A percentile compares a stretch with the other conserved stretches of the same genome.
Conservation (phyloP, 768 basidiomycete species). For the Agaricus subrufescens region DNA sequence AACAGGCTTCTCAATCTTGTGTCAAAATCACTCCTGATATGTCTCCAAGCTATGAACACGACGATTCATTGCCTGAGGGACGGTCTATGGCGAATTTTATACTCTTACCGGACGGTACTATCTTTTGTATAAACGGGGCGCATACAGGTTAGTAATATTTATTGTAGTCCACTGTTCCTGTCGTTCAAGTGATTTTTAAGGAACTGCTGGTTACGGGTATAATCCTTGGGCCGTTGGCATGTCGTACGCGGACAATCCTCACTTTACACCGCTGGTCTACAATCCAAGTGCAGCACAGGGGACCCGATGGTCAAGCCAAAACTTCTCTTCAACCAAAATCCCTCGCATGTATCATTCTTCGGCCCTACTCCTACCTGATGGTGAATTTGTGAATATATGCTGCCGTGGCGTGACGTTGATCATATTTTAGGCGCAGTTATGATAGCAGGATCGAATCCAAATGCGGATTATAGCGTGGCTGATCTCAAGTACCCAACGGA, state of each 20-base stretch:
- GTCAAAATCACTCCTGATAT: slow-evolving; percentile 74
- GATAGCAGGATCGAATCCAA: slow-evolving; percentile 80
- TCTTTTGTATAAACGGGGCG: slow-evolving; percentile 68
- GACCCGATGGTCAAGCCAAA: slow-evolving; percentile 56
- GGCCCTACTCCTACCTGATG: slow-evolving; percentile 59
- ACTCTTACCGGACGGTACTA: slow-evolving; percentile 60
- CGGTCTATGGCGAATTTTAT: slow-evolving; percentile 73
- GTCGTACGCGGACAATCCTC: slow-evolving; percentile 66
- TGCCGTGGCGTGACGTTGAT: slow-evolving; percentile 21
- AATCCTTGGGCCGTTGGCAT: slow-evolving; percentile 46
- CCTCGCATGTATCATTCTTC: slow-evolving; percentile 79
- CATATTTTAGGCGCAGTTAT: slow-evolving; percentile 51
- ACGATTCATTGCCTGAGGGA: slow-evolving; percentile 61
- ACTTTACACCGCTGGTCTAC: slow-evolving; percentile 66
- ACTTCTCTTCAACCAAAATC: slow-evolving; percentile 48
- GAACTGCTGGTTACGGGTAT: slow-evolving; percentile 65
- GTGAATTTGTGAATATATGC: background rate
- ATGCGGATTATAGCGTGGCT: slow-evolving; percentile 53
- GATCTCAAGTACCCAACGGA: slow-evolving; percentile 60
- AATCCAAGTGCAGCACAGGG: slow-evolving; percentile 62
- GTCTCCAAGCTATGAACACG: slow-evolving; percentile 49
- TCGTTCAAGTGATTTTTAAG: slow-evolving; percentile 16
- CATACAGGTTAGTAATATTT: slow-evolving; percentile 40
- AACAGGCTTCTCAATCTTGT: slow-evolving; percentile 65
- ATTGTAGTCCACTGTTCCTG: background rate